phyloP scores from a whole-genome alignment of 2,329 filamentous ascomycete species.

The Trichoderma koningiopsis region DNA sequence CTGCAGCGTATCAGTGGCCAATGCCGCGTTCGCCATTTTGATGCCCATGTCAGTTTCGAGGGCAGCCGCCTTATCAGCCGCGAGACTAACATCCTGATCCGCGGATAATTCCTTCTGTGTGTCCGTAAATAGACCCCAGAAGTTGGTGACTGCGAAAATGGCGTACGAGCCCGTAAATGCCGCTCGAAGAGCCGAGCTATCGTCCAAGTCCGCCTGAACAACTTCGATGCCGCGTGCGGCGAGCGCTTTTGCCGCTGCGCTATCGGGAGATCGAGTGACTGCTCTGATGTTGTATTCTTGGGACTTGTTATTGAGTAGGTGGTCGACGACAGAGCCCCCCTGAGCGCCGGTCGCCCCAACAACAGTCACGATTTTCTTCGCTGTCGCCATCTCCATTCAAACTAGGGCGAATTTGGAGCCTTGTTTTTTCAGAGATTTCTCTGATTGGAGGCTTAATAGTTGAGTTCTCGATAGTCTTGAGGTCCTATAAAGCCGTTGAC shows the following conservation, averaged over 20 bases:
- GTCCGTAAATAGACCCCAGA: neutral
- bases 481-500: neutral
- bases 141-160: constrained; percentile 39
- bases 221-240: constrained; percentile 35
- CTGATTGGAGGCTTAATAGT: neutral
- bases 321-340: constrained; percentile 37
- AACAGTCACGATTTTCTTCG: constrained; percentile 37
- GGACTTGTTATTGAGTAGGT: constrained; percentile 37
- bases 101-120: neutral
- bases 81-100: neutral
- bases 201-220: constrained; percentile 36
- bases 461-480: neutral
- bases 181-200: constrained; percentile 31
- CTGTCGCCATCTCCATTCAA: constrained; percentile 30
- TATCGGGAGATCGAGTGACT: constrained; percentile 36
- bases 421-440: neutral
- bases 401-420: neutral
- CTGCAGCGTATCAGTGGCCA: neutral
- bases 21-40: constrained; percentile 1
- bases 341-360: constrained; percentile 39
- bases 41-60: constrained; percentile 1
- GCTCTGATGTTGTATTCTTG: constrained; percentile 34
- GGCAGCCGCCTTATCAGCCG: neutral
- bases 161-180: constrained; percentile 40
- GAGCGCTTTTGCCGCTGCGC: constrained; percentile 36